These are phyloP conservation scores for Candida qinlingensis DNA, from an alignment of 805 yeast species.

Conservation along the genomic window DNA sequence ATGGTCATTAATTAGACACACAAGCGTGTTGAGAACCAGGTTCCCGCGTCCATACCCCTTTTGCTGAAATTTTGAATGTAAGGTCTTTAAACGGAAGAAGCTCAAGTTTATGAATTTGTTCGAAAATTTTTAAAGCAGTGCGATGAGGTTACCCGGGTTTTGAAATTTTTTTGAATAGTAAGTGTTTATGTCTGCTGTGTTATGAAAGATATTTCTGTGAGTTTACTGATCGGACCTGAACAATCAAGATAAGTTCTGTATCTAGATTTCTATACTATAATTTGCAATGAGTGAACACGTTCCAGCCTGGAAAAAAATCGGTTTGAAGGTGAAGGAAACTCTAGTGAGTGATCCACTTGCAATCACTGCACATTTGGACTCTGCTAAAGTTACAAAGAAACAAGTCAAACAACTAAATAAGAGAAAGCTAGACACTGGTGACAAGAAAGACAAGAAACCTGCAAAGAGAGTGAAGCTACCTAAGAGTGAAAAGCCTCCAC, in stretches of 20 bases:
- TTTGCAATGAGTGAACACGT: slow-evolving; percentile 26
- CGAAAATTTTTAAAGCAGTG: not conserved
- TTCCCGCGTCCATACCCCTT: slow-evolving; percentile 1
- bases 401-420: slow-evolving; percentile 36
- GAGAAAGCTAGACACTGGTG: slow-evolving; percentile 13
- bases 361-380: slow-evolving; percentile 39
- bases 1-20: not conserved
- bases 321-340: slow-evolving; percentile 53
- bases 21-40: not conserved
- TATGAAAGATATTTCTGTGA: not conserved
- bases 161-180: not conserved
- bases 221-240: no score
- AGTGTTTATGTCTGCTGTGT: not conserved
- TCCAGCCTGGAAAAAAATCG: slow-evolving; percentile 86
- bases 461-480: slow-evolving; percentile 70
- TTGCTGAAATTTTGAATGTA: slow-evolving; percentile 24
- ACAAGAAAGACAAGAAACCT: slow-evolving; percentile 39
- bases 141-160: slow-evolving; percentile 4
- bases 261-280: not conserved
- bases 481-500: slow-evolving; percentile 58
- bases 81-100: slow-evolving; percentile 2
- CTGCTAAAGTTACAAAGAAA: slow-evolving; percentile 36
- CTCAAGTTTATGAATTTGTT: not conserved
- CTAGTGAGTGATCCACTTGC: slow-evolving; percentile 41
- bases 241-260: no score